Evolutionary conservation across 495 filamentous ascomycete species (phyloP).

Genomic region (Trichoderma erinaceum): DNA sequence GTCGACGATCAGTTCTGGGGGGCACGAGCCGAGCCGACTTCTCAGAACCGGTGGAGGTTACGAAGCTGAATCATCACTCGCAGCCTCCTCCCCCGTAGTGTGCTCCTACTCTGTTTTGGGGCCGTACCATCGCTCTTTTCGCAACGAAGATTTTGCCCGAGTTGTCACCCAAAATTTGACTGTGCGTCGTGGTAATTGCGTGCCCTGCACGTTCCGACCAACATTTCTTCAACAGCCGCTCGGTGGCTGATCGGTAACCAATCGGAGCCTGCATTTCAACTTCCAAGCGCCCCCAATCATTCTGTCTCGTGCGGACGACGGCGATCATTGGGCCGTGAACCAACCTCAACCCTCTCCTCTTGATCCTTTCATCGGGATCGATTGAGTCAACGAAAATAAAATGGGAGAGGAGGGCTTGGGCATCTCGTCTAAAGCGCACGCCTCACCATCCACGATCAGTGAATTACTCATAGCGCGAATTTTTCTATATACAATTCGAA

Average conservation of each 20-base stretch:
- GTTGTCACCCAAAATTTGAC: not conserved
- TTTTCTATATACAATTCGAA: not conserved
- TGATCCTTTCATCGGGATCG: not conserved
- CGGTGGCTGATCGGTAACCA: conserved; percentile 1
- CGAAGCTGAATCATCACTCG: not conserved
- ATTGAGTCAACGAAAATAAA: not conserved
- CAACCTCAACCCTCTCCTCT: not conserved
- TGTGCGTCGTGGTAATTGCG: not conserved
- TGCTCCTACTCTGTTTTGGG: no score
- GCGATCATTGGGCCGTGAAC: not conserved
- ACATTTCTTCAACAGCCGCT: not conserved
- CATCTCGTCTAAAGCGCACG: not conserved
- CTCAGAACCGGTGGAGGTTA: not conserved
- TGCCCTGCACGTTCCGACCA: not conserved
- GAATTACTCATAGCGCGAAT: not conserved
- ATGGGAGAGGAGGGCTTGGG: not conserved
- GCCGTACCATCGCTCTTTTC: not conserved
- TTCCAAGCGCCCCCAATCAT: not conserved
- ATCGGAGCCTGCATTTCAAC: not conserved
- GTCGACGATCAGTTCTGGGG: not conserved
- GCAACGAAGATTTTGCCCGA: no score
- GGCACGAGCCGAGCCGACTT: conserved; percentile 8
- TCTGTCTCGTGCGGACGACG: not conserved
- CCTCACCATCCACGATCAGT: not conserved
- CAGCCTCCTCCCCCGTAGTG: not conserved